Evolutionary conservation across 2,329 filamentous ascomycete species (phyloP).

Genomic region (Sclerotinia nivalis): DNA sequence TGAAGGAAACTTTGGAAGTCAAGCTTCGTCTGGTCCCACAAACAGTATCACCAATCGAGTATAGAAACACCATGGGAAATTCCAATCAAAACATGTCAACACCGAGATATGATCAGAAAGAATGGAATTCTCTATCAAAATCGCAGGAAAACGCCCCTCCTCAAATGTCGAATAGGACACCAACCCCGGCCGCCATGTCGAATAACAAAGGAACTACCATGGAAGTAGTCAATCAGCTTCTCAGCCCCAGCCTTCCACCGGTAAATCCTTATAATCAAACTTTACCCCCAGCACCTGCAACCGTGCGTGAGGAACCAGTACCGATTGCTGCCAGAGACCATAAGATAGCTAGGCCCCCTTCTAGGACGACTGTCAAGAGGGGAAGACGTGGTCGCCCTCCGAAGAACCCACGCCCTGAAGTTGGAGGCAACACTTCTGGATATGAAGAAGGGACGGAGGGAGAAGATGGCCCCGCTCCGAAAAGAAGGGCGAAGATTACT

Average conservation of each 20-base stretch:
- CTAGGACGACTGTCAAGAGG: slow-evolving; percentile 37
- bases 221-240: slow-evolving; percentile 45
- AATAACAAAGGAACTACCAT: slow-evolving; percentile 37
- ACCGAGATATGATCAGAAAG: slow-evolving; percentile 65
- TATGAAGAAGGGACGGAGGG: slow-evolving; percentile 63
- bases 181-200: slow-evolving; percentile 24
- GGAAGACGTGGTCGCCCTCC: slow-evolving; percentile 31
- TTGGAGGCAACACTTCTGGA: slow-evolving; percentile 66
- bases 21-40: slow-evolving; percentile 79
- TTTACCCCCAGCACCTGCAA: slow-evolving; percentile 27
- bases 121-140: slow-evolving; percentile 78
- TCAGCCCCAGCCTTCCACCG: slow-evolving; percentile 37
- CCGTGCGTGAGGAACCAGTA: slow-evolving; percentile 26
- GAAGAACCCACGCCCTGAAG: slow-evolving; percentile 40
- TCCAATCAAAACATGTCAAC: slow-evolving; percentile 59
- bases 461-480: slow-evolving; percentile 46
- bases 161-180: slow-evolving; percentile 40
- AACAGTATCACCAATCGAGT: slow-evolving; percentile 57
- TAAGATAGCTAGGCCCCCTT: slow-evolving; percentile 37
- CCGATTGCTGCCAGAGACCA: slow-evolving; percentile 27
- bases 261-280: slow-evolving; percentile 28
- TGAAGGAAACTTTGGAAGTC: slow-evolving; percentile 88
- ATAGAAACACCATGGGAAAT: slow-evolving; percentile 60
- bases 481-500: slow-evolving; percentile 79
- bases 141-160: slow-evolving; percentile 58